Conservation (phyloP, 1,139 yeast genomes). For the Kurtzmaniella quercitrusa region DNA sequence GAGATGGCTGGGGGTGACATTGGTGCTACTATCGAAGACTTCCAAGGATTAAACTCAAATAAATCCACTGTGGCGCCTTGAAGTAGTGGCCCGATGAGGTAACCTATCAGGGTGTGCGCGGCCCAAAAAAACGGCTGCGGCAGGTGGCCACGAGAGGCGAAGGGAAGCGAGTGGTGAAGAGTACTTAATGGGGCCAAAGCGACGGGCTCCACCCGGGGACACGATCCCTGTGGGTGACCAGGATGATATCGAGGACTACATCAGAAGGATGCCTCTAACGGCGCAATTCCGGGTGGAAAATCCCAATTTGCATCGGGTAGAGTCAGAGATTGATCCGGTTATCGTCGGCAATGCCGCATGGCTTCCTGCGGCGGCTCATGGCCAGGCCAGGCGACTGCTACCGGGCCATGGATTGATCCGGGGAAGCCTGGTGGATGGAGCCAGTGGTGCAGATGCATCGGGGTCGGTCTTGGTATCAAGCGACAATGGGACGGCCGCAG, state of each 20-base stretch:
- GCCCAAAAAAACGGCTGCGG: not conserved
- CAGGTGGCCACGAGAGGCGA: not conserved
- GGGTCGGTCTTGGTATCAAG: not conserved
- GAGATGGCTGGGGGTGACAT: conserved; percentile 28
- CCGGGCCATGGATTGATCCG: not conserved
- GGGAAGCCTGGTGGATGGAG: not conserved
- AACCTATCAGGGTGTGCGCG: not conserved
- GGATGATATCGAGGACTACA: not conserved
- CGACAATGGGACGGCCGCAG: no score
- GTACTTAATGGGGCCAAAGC: not conserved
- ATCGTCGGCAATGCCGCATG: not conserved
- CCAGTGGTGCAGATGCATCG: not conserved
- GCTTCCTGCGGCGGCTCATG: not conserved
- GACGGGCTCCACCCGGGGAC: not conserved
- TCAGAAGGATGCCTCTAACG: not conserved
- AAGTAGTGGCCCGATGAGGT: not conserved
- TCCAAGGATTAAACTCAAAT: not conserved
- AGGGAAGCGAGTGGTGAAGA: not conserved
- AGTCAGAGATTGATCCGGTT: not conserved
- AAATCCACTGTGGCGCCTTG: not conserved
- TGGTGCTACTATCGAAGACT: not conserved
- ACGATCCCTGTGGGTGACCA: not conserved
- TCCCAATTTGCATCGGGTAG: not conserved
- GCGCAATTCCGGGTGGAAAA: not conserved
- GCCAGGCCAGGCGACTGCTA: not conserved